Conservation (phyloP, 352 stramenopile genomes). For the Phytophthora pinifolia region DNA sequence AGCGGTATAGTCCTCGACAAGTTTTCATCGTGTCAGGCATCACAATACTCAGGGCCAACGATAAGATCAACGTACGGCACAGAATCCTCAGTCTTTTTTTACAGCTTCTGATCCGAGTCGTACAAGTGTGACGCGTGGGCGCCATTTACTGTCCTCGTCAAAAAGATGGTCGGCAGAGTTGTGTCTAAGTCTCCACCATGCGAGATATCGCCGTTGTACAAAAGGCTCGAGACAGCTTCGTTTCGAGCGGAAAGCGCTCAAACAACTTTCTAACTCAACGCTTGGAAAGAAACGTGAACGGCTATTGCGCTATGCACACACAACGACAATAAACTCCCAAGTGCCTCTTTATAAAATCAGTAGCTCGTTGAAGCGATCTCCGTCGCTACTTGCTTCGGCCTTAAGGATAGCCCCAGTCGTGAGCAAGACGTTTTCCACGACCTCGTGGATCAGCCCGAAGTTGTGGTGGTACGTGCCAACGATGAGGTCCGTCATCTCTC, state of each 20-base stretch:
- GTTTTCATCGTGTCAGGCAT: background rate
- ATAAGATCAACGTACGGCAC: slow-evolving; percentile 27
- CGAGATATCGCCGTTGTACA: slow-evolving; percentile 19
- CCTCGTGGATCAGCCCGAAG: slow-evolving; percentile 20
- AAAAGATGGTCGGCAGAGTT: slow-evolving; percentile 33
- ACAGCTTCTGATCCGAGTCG: slow-evolving; percentile 17
- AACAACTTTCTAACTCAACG: no score
- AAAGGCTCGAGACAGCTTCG: slow-evolving; percentile 26
- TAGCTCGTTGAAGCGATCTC: background rate
- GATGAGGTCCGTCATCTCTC: slow-evolving; percentile 31
- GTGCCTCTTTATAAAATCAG: background rate
- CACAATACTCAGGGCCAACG: background rate
- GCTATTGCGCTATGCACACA: no score
- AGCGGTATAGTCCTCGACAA: slow-evolving; percentile 6
- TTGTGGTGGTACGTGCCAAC: slow-evolving; percentile 28
- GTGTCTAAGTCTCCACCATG: slow-evolving; percentile 4
- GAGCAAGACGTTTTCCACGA: slow-evolving; percentile 21
- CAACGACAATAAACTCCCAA: no score
- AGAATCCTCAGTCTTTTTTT: slow-evolving; percentile 6
- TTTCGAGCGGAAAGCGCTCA: no score
- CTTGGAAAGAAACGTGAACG: no score
- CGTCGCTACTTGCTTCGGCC: background rate
- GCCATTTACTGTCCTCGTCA: slow-evolving; percentile 14
- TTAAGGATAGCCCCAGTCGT: background rate
- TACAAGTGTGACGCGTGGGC: slow-evolving; percentile 40